Conservation (phyloP, 345 rosid genomes). For the Conringia planisiliqua region DNA sequence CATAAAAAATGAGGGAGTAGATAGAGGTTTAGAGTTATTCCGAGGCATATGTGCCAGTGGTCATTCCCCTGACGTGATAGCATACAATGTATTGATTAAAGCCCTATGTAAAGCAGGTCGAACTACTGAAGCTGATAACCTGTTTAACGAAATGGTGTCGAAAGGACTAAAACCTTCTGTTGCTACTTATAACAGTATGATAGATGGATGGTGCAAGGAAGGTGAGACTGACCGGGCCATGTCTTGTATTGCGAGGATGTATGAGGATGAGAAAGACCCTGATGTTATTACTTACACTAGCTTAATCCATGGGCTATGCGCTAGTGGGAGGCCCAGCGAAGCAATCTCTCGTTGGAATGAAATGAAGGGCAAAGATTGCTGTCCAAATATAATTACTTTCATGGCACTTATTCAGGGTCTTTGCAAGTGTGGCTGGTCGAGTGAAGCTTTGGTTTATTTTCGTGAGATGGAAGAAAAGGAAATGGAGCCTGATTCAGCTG, state of each 20-base stretch:
- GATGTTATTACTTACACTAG: constrained; percentile 73
- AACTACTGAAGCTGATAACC: constrained; percentile 54
- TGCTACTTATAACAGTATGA: constrained; percentile 66
- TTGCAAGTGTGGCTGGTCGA: constrained; percentile 65
- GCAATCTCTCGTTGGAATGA: constrained; percentile 71
- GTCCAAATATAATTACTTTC: constrained; percentile 55
- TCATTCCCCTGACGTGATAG: constrained; percentile 72
- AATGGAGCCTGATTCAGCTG: constrained; percentile 64
- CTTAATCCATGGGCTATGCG: constrained; percentile 66
- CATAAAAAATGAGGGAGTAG: constrained; percentile 48
- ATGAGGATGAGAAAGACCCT: constrained; percentile 52
- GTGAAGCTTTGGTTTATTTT: constrained; percentile 53
- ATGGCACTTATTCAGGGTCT: constrained; percentile 77
- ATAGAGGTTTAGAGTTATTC: constrained; percentile 67
- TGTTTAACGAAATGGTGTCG: constrained; percentile 60
- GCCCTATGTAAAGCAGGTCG: constrained; percentile 65
- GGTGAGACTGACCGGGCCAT: constrained; percentile 51
- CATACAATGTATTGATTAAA: constrained; percentile 66
- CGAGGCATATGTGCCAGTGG: constrained; percentile 51
- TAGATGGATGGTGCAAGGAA: constrained; percentile 83
- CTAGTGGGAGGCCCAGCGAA: constrained; percentile 62
- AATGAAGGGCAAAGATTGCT: constrained; percentile 53
- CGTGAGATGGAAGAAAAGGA: constrained; percentile 57
- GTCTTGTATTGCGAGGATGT: constrained; percentile 56
- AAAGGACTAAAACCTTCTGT: constrained; percentile 73